phyloP scores from a whole-genome alignment of 176 grass and related monocot species.

The Phoenix dactylifera region DNA sequence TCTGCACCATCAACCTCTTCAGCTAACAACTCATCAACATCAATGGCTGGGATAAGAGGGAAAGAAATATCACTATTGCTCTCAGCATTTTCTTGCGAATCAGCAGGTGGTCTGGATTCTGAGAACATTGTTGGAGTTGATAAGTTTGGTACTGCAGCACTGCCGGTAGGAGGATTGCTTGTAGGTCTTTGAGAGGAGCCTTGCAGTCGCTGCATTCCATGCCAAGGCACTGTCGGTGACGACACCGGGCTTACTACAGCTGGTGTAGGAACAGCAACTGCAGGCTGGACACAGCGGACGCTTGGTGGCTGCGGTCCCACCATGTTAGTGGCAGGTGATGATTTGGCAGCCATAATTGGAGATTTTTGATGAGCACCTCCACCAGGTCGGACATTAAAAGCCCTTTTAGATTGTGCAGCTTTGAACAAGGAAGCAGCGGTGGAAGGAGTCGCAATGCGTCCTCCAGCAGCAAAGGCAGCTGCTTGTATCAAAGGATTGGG shows the following conservation, averaged over 20 bases:
- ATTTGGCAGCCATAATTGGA: slow-evolving; percentile 26
- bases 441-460: slow-evolving; percentile 49
- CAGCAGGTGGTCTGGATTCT: slow-evolving; percentile 7
- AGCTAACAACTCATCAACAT: slow-evolving; percentile 48
- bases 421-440: slow-evolving; percentile 45
- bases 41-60: slow-evolving; percentile 1
- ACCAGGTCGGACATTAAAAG: slow-evolving; percentile 51
- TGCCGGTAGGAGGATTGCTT: slow-evolving; percentile 4
- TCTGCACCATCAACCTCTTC: slow-evolving; percentile 34
- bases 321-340: slow-evolving; percentile 7
- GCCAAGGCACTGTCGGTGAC: not conserved
- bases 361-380: slow-evolving; percentile 34
- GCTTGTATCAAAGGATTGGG: slow-evolving; percentile 55
- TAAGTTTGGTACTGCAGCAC: slow-evolving; percentile 4
- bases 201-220: slow-evolving; percentile 22
- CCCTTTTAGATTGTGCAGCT: slow-evolving; percentile 69
- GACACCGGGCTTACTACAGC: not conserved
- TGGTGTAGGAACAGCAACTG: slow-evolving; percentile 2
- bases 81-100: slow-evolving; percentile 23
- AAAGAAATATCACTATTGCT: slow-evolving; percentile 19
- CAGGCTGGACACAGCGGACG: slow-evolving; percentile 5
- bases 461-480: slow-evolving; percentile 85
- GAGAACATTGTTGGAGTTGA: slow-evolving; percentile 2
- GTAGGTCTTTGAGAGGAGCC: slow-evolving; percentile 12
- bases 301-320: slow-evolving; percentile 19